Conservation (phyloP, 495 filamentous ascomycete species). For the Aspergillus ostianus region DNA sequence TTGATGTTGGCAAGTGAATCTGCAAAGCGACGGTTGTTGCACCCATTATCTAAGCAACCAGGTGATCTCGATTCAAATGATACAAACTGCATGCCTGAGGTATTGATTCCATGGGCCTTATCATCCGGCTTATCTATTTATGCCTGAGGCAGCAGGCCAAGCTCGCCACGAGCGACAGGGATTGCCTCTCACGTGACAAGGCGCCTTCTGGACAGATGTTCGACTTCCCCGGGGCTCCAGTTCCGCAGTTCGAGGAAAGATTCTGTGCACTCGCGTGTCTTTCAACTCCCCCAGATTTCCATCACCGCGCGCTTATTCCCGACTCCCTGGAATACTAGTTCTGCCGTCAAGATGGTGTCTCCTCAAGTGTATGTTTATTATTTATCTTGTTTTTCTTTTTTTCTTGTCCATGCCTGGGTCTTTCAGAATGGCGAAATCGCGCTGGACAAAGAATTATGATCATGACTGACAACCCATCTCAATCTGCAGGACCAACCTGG, state of each 20-base stretch:
- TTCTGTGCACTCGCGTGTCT: slow-evolving; percentile 29
- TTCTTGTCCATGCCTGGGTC: too few species aligned
- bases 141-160: slow-evolving; percentile 1
- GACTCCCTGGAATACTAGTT: slow-evolving; percentile 11
- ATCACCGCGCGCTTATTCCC: slow-evolving; percentile 6
- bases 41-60: slow-evolving; percentile 21
- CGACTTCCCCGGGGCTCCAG: slow-evolving; percentile 23
- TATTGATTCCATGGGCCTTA: not conserved
- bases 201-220: slow-evolving; percentile 29
- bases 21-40: slow-evolving; percentile 19
- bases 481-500: slow-evolving; percentile 74
- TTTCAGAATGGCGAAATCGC: not conserved
- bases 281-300: slow-evolving; percentile 15
- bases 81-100: slow-evolving; percentile 1
- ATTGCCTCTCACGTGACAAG: slow-evolving; percentile 19
- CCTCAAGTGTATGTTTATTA: slow-evolving; percentile 42
- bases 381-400: not conserved
- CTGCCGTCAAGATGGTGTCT: slow-evolving; percentile 44
- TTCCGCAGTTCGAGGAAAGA: slow-evolving; percentile 18
- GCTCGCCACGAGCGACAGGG: not conserved
- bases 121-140: not conserved
- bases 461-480: slow-evolving; percentile 10
- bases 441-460: not conserved
- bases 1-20: slow-evolving; percentile 15
- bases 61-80: slow-evolving; percentile 15